Conservation (phyloP, 2,329 filamentous ascomycete genomes). For the Ustulina deusta region DNA sequence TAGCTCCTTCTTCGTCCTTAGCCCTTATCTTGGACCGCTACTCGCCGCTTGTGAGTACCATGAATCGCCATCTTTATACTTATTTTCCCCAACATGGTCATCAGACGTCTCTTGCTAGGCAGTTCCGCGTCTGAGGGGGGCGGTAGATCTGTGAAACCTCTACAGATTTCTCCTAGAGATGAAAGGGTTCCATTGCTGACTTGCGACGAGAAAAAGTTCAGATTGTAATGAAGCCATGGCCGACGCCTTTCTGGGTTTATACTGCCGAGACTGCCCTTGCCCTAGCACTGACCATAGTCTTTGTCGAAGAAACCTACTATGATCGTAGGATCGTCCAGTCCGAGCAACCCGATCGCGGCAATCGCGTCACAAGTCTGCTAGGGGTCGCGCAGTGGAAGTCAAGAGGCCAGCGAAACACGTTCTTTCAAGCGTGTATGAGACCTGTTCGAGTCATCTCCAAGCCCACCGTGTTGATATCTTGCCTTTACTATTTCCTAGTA, state of each 20-base stretch:
- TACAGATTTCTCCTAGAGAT: neutral
- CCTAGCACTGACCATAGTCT: conserved; percentile 55
- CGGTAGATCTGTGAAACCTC: neutral
- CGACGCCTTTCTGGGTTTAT: conserved; percentile 62
- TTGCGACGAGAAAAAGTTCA: conserved; percentile 51
- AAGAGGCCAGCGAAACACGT: conserved; percentile 54
- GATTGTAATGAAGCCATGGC: conserved; percentile 59
- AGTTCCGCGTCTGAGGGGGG: neutral
- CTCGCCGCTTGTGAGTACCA: conserved; percentile 54
- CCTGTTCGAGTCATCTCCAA: conserved; percentile 55
- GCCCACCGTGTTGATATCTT: conserved; percentile 54
- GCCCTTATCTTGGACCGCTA: conserved; percentile 60
- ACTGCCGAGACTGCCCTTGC: conserved; percentile 55
- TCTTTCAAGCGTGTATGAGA: conserved; percentile 56
- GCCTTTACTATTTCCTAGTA: conserved; percentile 53
- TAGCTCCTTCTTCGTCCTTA: conserved; percentile 55
- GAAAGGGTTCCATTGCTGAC: neutral
- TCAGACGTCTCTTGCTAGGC: neutral
- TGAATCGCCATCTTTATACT: neutral
- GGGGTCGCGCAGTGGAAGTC: conserved; percentile 54
- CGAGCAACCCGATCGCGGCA: conserved; percentile 53
- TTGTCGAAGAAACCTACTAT: conserved; percentile 64
- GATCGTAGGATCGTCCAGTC: conserved; percentile 55
- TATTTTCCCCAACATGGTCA: neutral
- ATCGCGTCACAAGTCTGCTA: conserved; percentile 46